Conservation (phyloP, 345 rosid species). For the Salix exigua region DNA sequence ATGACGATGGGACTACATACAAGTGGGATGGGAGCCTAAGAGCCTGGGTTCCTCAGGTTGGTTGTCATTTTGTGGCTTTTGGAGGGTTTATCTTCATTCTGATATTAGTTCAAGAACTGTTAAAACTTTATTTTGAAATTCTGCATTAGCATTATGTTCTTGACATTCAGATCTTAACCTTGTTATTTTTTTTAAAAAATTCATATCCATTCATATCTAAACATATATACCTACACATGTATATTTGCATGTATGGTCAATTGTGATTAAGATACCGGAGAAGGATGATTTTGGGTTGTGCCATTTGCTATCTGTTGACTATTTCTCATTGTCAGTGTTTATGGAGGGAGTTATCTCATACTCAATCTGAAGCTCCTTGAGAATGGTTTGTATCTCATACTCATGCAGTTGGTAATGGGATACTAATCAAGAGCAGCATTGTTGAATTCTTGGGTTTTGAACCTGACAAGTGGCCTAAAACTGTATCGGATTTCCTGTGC, state of each 20-base stretch:
- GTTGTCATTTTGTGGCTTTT: constrained; percentile 10
- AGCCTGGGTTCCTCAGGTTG: constrained; percentile 96
- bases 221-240: not conserved
- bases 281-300: not conserved
- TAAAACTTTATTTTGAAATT: not conserved
- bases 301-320: not conserved
- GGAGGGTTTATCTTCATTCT: not conserved
- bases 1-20: constrained; percentile 89
- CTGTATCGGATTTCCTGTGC: not conserved
- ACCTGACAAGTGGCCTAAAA: not conserved
- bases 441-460: not conserved
- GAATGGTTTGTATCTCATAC: not conserved
- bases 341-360: not conserved
- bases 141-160: not conserved
- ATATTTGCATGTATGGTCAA: not conserved
- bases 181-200: not conserved
- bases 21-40: constrained; percentile 72
- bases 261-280: not conserved
- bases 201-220: not conserved
- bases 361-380: not conserved
- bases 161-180: not conserved
- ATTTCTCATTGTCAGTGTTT: not conserved
- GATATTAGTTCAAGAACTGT: not conserved
- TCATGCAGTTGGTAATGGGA: not conserved
- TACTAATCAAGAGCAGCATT: not conserved